Evolutionary conservation across 2,329 filamentous ascomycete genomes (phyloP), one percentile per base, ranked within the genome.

Genomic region (Aaosphaeria pasadenensis): DNA sequence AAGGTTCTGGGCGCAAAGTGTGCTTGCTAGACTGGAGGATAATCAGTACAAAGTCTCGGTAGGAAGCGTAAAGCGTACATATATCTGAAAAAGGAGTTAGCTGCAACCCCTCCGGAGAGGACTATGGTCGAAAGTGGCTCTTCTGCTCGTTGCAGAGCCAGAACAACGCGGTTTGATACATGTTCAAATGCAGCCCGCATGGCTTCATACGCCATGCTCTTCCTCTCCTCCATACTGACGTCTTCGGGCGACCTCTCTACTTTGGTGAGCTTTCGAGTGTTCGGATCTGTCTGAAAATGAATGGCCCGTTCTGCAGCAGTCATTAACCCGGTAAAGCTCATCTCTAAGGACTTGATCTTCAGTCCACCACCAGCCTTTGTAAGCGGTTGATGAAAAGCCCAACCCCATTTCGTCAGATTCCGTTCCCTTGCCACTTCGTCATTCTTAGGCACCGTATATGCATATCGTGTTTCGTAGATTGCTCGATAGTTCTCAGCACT

Each of bases 161-260:
- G 75, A 11, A 92, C 67, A 2, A 94, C 78, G 7, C 92, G 81
- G 54, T 84, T 87, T 1, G 83, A 85, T 29, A 97, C 76, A 72
- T 97, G 92, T 68, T 96, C 90, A 66, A 97, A 99, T 11, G 86
- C 84, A 2, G 91, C 77, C 33, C 85, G 81, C 86, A 96, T 91
- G 1, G 83, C 78, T 54, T 88, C 85, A 38, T 79, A 77, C 1
- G 88, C 92, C 39, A 99, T 76, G 2, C 77, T 74, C 30, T 80
- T 78, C 4, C 91, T 81, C 65, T 95, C 87, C 3, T 77, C 71
- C 2, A 81, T 55, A 7, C 69, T 66, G 63, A 88, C 73, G 1
- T 68, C 52, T 52, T 64, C 54, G 9, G 66, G 48, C n/a, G 50
- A 47, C n/a, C 72, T 63, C 44, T 60, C 52, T 11, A 51, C 51